Base-by-base conservation (phyloP, 2,329 filamentous ascomycete genomes). In the Ceratocystis cubensis region DNA sequence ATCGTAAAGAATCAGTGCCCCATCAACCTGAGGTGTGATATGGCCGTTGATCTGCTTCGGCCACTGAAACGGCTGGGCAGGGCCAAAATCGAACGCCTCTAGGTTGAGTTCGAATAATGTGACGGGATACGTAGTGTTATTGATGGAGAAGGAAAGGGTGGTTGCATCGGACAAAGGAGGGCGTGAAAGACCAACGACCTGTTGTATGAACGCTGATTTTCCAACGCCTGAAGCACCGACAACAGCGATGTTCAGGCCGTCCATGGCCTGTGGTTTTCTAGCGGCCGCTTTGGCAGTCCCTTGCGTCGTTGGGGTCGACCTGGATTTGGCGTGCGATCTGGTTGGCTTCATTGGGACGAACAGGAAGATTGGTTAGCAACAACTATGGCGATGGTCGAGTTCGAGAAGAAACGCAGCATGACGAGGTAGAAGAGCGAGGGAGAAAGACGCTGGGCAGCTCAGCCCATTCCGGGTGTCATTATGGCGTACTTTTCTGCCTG, bases 1-100 rank as follows among this genome's bases (percentile, higher is more conserved):
- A 80, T 96, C 90, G 79, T 96, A 96, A 62, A 97, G 78, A 67
- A 93, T 84, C 71, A 96, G 78, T 59, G 89, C 91, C 22, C 89
- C 93, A 72, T 97, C 89, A 72, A 96, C 83, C 50, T 81, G 82
- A 63, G 91, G 89, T 68, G 89, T 81, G 69, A 86, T 83, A 69
- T 86, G 81, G 68, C 89, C 88, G 72, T 87, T 82, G 71, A 86
- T 82, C 72, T 86, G 83, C 71, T 84, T 85, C 13, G 84, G 85
- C 85, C 85, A 87, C 73, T 84, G 80, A 68, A 88, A 83, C 66
- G 82, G 81, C 69, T 82, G 80, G 48, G 20, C 46, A 28, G 82
- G 80, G 69, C 80, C 79, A 69, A 87, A 77, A 72, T 87, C 83
- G 72, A 88, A 85, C 70, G 80, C 82, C 71, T 86, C 84, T 69